Base-by-base conservation (phyloP, 2,329 filamentous ascomycete genomes). In the Helotiales sp. region DNA sequence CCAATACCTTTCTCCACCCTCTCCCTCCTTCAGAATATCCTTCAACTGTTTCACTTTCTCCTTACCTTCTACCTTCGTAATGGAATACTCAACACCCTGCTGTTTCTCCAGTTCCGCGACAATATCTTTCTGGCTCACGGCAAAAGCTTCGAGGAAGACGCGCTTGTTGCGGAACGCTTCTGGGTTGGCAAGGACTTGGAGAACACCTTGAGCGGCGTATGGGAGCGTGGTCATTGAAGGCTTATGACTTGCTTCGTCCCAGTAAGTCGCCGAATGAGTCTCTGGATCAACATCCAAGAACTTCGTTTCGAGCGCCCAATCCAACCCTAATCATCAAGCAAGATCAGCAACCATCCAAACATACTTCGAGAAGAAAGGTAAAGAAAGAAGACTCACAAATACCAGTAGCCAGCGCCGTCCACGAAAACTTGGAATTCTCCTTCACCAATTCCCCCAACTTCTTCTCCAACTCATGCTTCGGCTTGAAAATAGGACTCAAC, bases 31-130 rank as follows among this genome's bases (percentile, higher is more conserved):
- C 27, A 54, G 15, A 10, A 33, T 27, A 4, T 13, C 19, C 19
- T 24, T 22, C 5, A 19, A 38, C 27, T 46, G 19, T 29, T 17
- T 44, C 25, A 47, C 52, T 10, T 33, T 54, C 30, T 46, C 52
- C 6, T 19, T 33, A 2, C 52, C 52, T 2, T 33, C 31, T 19
- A 34, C 15, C 4, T 9, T 33, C 7, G 27, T 34, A n/a, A 17
- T 44, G 19, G 6, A 15, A 34, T 54, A 54, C 52, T 44, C 17
- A n/a, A 54, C 52, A 9, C 22, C 40, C 7, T 40, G 38, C 19
- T 47, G 38, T n/a, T 19, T 54, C 29, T 54, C 52, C 17, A 54
- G 12, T 17, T 54, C 38, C 4, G 27, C 52, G n/a, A 54, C 38
- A 15, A 54, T n/a, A 1, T 54, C 38, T 4, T 25, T 24, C 15